Evolutionary conservation across 1,139 yeast genomes (phyloP).

Genomic region (Candida sojae): DNA sequence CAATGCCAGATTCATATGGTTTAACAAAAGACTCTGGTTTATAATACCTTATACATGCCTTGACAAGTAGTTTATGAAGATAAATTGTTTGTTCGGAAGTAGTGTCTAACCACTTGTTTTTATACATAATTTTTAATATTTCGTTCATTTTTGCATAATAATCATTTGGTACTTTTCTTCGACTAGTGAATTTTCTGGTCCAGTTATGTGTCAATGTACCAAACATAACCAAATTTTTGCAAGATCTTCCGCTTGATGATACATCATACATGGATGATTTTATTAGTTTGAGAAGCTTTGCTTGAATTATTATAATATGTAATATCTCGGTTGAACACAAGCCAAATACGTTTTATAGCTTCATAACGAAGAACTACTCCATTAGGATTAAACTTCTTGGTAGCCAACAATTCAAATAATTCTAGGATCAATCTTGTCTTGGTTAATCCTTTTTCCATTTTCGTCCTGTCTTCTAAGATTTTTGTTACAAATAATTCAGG

Average conservation of each 20-base stretch:
- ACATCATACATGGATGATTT: not conserved
- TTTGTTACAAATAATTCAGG: conserved; percentile 35
- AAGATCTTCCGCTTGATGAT: conserved; percentile 8
- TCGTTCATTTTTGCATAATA: conserved; percentile 13
- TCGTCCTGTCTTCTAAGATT: conserved; percentile 22
- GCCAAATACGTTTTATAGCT: conserved; percentile 32
- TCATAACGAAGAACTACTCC: conserved; percentile 21
- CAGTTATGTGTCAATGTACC: not conserved
- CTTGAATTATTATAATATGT: conserved; percentile 35
- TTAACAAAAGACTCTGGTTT: conserved; percentile 22
- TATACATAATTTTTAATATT: conserved; percentile 25
- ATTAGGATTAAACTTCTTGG: conserved; percentile 19
- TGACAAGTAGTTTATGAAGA: conserved; percentile 28
- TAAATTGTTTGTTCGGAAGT: conserved; percentile 13
- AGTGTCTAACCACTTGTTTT: conserved; percentile 28
- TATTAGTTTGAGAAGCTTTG: conserved; percentile 17
- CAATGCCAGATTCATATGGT: conserved; percentile 9
- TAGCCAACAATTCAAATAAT: conserved; percentile 23
- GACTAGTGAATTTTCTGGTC: not conserved
- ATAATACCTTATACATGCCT: conserved; percentile 33
- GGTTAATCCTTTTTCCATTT: conserved; percentile 20
- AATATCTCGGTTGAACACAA: conserved; percentile 34
- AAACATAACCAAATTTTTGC: conserved; percentile 9
- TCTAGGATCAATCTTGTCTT: conserved; percentile 25
- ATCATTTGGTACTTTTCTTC: conserved; percentile 4